Evolutionary conservation across 1,139 yeast genomes (phyloP).

Genomic region (Kurtzmaniella quercitrusa): DNA sequence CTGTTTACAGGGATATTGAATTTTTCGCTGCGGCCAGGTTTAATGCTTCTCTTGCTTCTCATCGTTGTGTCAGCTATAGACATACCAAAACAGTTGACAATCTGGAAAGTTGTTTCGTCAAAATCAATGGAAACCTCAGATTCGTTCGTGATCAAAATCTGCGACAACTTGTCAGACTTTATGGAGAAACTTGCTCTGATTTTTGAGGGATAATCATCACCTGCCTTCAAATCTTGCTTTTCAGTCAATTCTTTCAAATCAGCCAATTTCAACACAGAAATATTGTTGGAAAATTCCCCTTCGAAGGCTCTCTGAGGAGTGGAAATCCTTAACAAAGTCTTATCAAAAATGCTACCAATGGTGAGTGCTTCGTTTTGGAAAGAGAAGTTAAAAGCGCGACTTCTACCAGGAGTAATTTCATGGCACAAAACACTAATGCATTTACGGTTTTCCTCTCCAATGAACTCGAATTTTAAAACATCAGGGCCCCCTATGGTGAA

Average conservation of each 20-base stretch:
- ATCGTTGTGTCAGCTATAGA: conserved; percentile 24
- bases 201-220: neutral
- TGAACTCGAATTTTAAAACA: conserved; percentile 24
- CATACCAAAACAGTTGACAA: conserved; percentile 28
- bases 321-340: conserved; percentile 17
- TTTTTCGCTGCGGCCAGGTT: conserved; percentile 27
- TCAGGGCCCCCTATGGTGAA: conserved; percentile 24
- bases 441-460: conserved; percentile 12
- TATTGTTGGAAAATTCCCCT: conserved; percentile 17
- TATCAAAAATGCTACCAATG: conserved; percentile 1
- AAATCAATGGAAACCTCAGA: conserved; percentile 25
- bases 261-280: conserved; percentile 4
- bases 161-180: conserved; percentile 25
- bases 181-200: neutral
- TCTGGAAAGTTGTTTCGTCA: conserved; percentile 25
- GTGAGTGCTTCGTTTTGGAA: conserved; percentile 12
- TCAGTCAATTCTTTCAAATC: neutral
- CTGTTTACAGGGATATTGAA: conserved; percentile 31
- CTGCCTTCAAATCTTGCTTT: neutral
- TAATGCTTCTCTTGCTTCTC: conserved; percentile 29
- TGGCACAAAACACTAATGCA: conserved; percentile 21
- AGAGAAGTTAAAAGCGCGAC: conserved; percentile 25
- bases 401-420: conserved; percentile 24
- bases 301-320: conserved; percentile 18
- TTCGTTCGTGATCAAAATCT: conserved; percentile 29